Evolutionary conservation across 192 early-diverging fungal genomes (phyloP).

Genomic region (Umbelopsis sp.): DNA sequence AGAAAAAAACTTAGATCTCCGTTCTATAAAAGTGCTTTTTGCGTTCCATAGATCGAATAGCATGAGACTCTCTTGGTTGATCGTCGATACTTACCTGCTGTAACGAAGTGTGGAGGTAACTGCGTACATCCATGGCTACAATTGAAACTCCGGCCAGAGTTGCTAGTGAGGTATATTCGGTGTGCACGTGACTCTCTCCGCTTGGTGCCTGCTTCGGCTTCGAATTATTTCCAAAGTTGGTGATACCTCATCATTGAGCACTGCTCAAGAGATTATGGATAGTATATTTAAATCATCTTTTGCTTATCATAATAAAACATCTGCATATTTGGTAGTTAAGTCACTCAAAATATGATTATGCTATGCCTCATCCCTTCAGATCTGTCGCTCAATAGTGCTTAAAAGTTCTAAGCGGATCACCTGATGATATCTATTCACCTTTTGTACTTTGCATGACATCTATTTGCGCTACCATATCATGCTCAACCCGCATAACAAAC

Average conservation of each 20-base stretch:
- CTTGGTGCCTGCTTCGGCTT: too few species aligned
- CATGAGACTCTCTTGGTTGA: neutral
- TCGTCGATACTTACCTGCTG: neutral
- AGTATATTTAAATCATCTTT: neutral
- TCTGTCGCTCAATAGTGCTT: too few species aligned
- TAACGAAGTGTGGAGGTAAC: slow-evolving; percentile 17
- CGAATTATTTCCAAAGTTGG: too few species aligned
- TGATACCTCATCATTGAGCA: neutral
- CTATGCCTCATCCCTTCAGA: too few species aligned
- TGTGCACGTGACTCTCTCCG: neutral
- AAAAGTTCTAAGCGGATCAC: too few species aligned
- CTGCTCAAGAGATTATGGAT: neutral
- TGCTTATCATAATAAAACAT: neutral
- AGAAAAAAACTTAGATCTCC: neutral
- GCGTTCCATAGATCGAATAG: too few species aligned
- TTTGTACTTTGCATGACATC: too few species aligned
- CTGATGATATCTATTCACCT: too few species aligned
- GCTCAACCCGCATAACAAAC: too few species aligned
- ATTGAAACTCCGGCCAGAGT: neutral
- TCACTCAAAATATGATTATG: neutral
- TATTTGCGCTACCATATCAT: too few species aligned
- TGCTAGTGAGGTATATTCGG: neutral
- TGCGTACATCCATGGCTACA: slow-evolving; percentile 15
- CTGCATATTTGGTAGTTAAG: neutral
- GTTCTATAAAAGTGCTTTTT: neutral